Percentiles rank a stretch among this genome's conserved stretches.
phyloP scores from a whole-genome alignment of 73 alveolate species.

The Paramecium octaurelia region DNA sequence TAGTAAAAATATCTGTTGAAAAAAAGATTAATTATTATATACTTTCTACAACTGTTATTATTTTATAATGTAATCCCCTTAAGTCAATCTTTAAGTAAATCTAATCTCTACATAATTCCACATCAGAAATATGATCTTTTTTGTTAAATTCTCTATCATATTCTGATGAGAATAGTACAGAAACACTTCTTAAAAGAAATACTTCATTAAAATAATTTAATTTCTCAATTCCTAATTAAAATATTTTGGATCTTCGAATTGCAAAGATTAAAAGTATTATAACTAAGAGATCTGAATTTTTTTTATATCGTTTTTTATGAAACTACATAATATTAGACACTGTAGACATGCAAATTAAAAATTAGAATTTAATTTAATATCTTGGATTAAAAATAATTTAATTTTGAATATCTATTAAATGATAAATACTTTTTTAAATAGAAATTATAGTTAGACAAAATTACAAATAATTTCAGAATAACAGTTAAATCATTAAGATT shows the following conservation, averaged over 20 bases:
- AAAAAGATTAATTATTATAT: background rate
- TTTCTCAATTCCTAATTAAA: background rate
- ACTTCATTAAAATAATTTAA: background rate
- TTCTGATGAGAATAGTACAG: background rate
- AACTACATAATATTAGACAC: too few species aligned
- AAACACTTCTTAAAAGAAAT: background rate
- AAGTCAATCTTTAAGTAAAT: conserved; percentile 28
- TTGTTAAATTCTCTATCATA: background rate
- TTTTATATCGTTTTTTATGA: too few species aligned
- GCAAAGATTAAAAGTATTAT: too few species aligned
- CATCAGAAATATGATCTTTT: background rate
- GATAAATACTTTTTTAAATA: too few species aligned
- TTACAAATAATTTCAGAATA: background rate
- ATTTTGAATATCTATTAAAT: too few species aligned
- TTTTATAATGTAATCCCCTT: conserved; percentile 17
- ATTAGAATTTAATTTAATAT: too few species aligned
- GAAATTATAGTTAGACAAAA: too few species aligned
- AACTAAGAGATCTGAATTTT: too few species aligned
- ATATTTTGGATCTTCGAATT: too few species aligned
- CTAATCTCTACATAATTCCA: background rate
- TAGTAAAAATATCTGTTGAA: background rate
- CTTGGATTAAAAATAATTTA: too few species aligned
- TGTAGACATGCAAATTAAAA: too few species aligned
- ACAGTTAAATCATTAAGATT: background rate
- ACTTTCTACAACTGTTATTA: background rate